Evolutionary conservation across 2,329 filamentous ascomycete genomes (phyloP).

Genomic region (Cryoendolithus antarcticus): DNA sequence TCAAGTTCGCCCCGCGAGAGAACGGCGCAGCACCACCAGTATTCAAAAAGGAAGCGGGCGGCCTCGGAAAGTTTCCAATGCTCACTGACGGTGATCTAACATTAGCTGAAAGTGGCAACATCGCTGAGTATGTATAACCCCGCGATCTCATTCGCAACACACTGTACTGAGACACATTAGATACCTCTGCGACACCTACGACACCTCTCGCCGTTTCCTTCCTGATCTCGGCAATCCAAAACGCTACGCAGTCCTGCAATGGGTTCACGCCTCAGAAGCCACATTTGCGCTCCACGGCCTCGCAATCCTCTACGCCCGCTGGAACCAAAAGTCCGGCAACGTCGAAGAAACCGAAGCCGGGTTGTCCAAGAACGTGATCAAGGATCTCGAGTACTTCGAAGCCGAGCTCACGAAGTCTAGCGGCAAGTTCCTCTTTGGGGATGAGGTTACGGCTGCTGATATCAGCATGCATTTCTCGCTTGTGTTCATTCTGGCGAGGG

Average conservation of each 20-base stretch:
- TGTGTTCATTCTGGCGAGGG: conserved; percentile 27
- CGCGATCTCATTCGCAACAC: too few relatives aligned
- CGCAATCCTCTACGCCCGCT: conserved; percentile 33
- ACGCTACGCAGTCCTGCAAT: conserved; percentile 29
- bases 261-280: conserved; percentile 36
- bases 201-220: conserved; percentile 26
- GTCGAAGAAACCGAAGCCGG: conserved; percentile 26
- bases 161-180: conserved; percentile 13
- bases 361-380: conserved; percentile 30
- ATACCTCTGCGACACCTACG: conserved; percentile 37
- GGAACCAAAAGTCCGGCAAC: conserved; percentile 28
- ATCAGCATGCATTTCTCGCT: conserved; percentile 34
- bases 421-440: conserved; percentile 30
- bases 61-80: conserved; percentile 28
- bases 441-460: conserved; percentile 32
- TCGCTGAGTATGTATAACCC: conserved; percentile 21
- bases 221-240: conserved; percentile 23
- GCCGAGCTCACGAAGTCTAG: conserved; percentile 26
- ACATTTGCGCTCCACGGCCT: conserved; percentile 35
- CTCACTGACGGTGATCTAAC: conserved; percentile 26
- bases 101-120: conserved; percentile 29
- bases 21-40: conserved; percentile 24
- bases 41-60: conserved; percentile 26
- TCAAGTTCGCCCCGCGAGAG: conserved; percentile 23
- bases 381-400: conserved; percentile 35